Conservation (phyloP, 352 stramenopile species). For the Globisporangium carolinianum region DNA sequence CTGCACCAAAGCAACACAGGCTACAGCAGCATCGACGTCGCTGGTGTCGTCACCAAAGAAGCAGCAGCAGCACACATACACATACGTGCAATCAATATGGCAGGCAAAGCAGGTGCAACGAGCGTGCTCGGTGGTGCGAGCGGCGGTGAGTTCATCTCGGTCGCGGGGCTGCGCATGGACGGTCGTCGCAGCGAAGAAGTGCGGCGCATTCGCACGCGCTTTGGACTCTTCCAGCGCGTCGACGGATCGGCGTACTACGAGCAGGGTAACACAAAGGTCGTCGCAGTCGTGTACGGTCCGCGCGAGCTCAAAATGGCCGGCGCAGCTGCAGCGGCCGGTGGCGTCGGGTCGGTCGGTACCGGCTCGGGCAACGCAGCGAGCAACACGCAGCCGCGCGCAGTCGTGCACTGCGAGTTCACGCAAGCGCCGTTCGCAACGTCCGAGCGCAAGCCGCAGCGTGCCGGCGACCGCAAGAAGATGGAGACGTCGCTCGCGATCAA, state of each 20-base stretch:
- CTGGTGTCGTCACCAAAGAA: not conserved
- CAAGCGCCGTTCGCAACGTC: conserved; percentile 85
- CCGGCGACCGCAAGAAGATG: conserved; percentile 81
- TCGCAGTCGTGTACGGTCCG: conserved; percentile 84
- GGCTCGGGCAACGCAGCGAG: conserved; percentile 54
- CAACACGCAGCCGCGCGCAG: conserved; percentile 62
- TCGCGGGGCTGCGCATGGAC: conserved; percentile 79
- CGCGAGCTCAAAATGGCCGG: conserved; percentile 57
- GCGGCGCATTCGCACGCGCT: conserved; percentile 71
- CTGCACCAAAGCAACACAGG: not conserved
- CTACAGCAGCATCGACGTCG: not conserved
- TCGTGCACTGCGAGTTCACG: conserved; percentile 83
- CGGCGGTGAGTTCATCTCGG: conserved; percentile 75
- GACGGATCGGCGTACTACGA: conserved; percentile 86
- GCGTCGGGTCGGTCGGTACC: conserved; percentile 45
- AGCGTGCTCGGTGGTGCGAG: conserved; percentile 47
- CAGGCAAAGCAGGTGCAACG: conserved; percentile 48
- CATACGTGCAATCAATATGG: conserved; percentile 21
- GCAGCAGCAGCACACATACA: too few species aligned
- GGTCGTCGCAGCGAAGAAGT: conserved; percentile 80
- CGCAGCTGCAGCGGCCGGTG: conserved; percentile 21
- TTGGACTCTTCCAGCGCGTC: conserved; percentile 81
- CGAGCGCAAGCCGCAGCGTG: conserved; percentile 73
- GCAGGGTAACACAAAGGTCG: conserved; percentile 87
- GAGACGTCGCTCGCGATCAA: conserved; percentile 87